A percentile compares a stretch with the other conserved stretches of the same genome.
Evolutionary conservation across 2,329 filamentous ascomycete genomes (phyloP).

Genomic region (Neofusicoccum cordaticola): DNA sequence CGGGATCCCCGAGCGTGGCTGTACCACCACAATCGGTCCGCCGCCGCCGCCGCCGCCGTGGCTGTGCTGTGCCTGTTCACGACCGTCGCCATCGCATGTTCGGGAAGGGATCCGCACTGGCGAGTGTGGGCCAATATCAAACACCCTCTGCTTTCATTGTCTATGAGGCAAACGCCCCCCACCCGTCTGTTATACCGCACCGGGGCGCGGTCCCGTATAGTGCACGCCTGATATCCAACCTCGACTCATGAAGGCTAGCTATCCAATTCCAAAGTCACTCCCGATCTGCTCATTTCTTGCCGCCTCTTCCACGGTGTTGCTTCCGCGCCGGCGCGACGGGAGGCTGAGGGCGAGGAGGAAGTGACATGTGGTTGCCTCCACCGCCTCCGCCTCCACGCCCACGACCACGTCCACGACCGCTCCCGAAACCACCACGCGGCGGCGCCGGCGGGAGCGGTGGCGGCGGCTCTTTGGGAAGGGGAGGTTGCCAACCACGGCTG

Average conservation of each 20-base stretch:
- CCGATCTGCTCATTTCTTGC: not conserved
- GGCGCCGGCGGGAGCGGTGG: not conserved
- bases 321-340: not conserved
- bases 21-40: not conserved
- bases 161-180: not conserved
- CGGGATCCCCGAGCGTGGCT: not conserved
- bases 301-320: not conserved
- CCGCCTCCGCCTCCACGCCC: not conserved
- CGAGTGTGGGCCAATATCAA: too few species aligned
- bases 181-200: not conserved
- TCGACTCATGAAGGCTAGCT: too few species aligned
- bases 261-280: too few species aligned
- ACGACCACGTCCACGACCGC: constrained; percentile 1
- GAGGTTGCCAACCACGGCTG: not conserved
- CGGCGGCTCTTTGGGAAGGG: constrained; percentile 9
- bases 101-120: too few species aligned
- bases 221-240: not conserved
- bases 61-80: not conserved
- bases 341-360: not conserved
- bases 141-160: too few species aligned
- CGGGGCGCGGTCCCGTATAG: not conserved
- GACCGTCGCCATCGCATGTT: not conserved
- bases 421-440: not conserved
- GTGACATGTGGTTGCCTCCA: not conserved
- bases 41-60: not conserved